phyloP scores from a whole-genome alignment of 176 grass and related monocot genomes.

The Alloteropsis semialata region DNA sequence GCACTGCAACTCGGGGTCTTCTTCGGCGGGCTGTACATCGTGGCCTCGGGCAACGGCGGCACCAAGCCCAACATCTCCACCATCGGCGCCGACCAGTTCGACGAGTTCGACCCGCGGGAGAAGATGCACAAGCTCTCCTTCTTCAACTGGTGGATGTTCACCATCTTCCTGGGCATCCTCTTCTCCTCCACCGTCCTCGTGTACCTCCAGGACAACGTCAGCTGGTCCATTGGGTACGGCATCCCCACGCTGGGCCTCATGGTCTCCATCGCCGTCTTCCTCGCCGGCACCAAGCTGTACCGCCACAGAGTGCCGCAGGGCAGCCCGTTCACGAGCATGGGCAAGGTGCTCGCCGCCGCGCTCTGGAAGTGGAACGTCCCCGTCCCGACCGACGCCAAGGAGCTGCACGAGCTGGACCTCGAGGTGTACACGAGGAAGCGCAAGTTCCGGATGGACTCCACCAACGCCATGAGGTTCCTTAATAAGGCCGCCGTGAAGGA shows the following conservation, averaged over 20 bases:
- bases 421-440: conserved; percentile 32
- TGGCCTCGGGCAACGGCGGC: conserved; percentile 72
- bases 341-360: conserved; percentile 52
- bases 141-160: conserved; percentile 99
- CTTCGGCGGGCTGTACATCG: conserved; percentile 70
- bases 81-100: conserved; percentile 93
- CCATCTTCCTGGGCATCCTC: conserved; percentile 77
- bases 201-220: conserved; percentile 90
- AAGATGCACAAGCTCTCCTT: conserved; percentile 79
- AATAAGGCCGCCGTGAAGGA: conserved; percentile 63
- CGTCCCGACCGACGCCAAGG: conserved; percentile 40
- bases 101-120: conserved; percentile 74
- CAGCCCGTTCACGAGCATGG: conserved; percentile 68
- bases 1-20: conserved; percentile 54
- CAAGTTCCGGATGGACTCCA: conserved; percentile 53
- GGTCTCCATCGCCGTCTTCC: conserved; percentile 56
- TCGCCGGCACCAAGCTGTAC: conserved; percentile 72
- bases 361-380: conserved; percentile 37
- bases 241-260: conserved; percentile 58
- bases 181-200: conserved; percentile 78
- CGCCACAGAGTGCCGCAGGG: conserved; percentile 73
- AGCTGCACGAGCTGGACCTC: conserved; percentile 60
- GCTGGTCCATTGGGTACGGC: conserved; percentile 74
- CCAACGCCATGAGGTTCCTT: conserved; percentile 59
- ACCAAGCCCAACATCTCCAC: conserved; percentile 95